Base-by-base conservation (phyloP, 148 eudicot genomes). In the Selenicereus undatus region DNA sequence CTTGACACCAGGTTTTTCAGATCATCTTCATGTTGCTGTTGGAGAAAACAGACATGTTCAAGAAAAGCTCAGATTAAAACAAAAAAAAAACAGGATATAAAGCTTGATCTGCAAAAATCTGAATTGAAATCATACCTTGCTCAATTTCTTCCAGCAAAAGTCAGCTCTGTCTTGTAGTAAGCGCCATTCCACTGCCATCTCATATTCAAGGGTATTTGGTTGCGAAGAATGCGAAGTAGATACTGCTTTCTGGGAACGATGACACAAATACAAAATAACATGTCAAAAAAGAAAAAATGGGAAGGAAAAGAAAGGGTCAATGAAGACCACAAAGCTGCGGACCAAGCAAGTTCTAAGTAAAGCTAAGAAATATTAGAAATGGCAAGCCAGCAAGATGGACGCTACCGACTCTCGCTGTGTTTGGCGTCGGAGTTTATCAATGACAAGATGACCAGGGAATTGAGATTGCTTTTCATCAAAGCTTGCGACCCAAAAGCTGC, bases 161-260 rank as follows among this genome's bases (percentile, higher is more conserved):
- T 84, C 85, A 18, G 92, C 87, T 89, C 86, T 86, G 29, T 84
- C 86, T 78, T 92, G 93, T 56, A 91, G 86, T 80, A 90, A 71
- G 36, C 85, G 83, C 98, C 98, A 94, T 70, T 92, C 91, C 83
- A 91, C 76, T 65, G 94, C 97, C 97, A 94, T 81, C 52, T 90
- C 94, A 85, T 84, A 91, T 84, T 94, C 97, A 54, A 91, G 78
- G 5, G 91, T 94, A 80, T 91, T 90, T 3, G 90, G 71, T 85
- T 94, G 97, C 77, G 97, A 82, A 83, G 79, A 86, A 85, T 94
- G 98, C 22, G 98, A 91, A 56, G 97, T 92, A 70, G 98, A 92
- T 32, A 94, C 90, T 42, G 98, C 98, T 65, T 85, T 89, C 97
- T 93, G 82, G 32, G 77, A 56, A 84, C 13, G 80, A 48, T 62